Evolutionary conservation across 306 rosid genomes (phyloP), one percentile per base, ranked within the genome.

Genomic region (Quercus glauca): DNA sequence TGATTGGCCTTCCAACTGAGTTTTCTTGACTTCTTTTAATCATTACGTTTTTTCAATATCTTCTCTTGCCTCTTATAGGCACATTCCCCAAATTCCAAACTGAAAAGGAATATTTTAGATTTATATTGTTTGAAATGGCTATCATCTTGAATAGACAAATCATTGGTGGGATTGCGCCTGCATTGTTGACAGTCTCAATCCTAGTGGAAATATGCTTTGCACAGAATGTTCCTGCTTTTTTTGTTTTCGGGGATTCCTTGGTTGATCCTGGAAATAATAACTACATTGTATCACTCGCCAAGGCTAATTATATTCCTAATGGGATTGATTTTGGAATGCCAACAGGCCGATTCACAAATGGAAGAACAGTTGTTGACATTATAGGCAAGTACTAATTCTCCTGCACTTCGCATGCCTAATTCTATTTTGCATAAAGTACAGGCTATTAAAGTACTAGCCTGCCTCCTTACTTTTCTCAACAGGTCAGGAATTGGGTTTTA

Each of bases 241-340:
- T 93, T 82, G 92, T 91, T 57, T 93, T 91, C 28, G 92, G 97
- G 21, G 97, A 93, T 78, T 90, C 92, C 33, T 85, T 93, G 76
- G 88, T 91, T 69, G 97, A 91, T 65, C 89, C 14, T 0, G 97
- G 98, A 58, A 91, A 91, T 85, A 90, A 91, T 73, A 91, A 93
- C 64, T 85, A 87, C 84, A 76, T 91, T 31, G n/a, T 70, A 56
- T 64, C 97, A 5, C 81, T 91, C 55, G 76, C 92, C 45, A 89
- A 80, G 84, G 94, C 93, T 25, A 79, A 90, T 63, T 85, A 51
- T 73, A 17, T 59, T 11, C 98, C 98, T 8, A 83, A 84, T 52
- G 97, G 94, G 13, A 86, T 93, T 56, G 93, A 93, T 88, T 87
- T 90, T 37, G 94, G 94, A 64, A 49, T 5, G 73, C 97, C 97